Evolutionary conservation across 371 early-diverging fungal genomes (phyloP), one percentile per base, ranked within the genome.

Genomic region (Mortierella polycephala): DNA sequence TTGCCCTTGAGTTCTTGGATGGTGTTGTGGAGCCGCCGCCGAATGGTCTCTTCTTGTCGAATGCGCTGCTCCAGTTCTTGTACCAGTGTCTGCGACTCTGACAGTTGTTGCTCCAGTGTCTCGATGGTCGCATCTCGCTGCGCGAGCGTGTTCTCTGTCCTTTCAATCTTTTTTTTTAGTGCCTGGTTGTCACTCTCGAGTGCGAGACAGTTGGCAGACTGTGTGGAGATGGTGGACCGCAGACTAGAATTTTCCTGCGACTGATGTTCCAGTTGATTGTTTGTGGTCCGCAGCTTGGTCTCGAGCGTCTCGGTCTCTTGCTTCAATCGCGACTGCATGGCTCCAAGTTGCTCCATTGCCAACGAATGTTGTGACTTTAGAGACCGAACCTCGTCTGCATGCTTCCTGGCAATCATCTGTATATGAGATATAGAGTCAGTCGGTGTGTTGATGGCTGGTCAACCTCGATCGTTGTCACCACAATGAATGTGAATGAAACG

Each of bases 1-100:
- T 98, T 96, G 50, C 99, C 99, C 80, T 98, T 98, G 46, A 99
- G 85, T 83, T 99, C 98, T 79, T 95, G 97, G 53, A 97, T 91
- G 0, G 91, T 92, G 74, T 98, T 97, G 84, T 98, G 99, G 30
- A 96, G 75, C 47, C 86, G 82, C 63, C 97, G 87, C 14, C 98
- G 89, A 6, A 87, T 74, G 4, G 86, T 89, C 74, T 98, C 98
- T 57, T 92, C 93, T 16, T 87, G 85, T 47, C 94, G 83, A 39
- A 96, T 72, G 60, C 90, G 87, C 23, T 74, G 71, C 68, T 96
- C 94, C 40, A 95, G 53, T 13, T 84, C 85, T 37, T 63, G 71
- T 1, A 86, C 75, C 1, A 62, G 63, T 16, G 60, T 67, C 46
- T 75, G 71, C 14, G 86, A 75, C 52, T 76, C 69, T 11, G 82